Evolutionary conservation across 257 asterid species (phyloP).

Genomic region (Capsicum chinense): DNA sequence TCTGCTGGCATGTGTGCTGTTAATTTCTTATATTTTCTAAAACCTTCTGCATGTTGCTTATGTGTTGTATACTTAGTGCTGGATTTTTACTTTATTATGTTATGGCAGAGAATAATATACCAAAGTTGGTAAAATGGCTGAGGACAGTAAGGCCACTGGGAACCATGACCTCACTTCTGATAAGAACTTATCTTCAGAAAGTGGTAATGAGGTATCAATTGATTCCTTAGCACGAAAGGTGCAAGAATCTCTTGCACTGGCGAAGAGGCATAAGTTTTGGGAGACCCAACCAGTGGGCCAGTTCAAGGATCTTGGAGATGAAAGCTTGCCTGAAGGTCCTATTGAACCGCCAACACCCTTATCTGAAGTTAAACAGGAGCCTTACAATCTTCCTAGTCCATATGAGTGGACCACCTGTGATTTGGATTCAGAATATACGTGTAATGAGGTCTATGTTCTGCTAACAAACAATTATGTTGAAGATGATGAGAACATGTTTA

Average conservation of each 20-base stretch:
- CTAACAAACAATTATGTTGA: constrained; percentile 41
- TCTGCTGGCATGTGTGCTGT: background rate
- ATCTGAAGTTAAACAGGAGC: constrained; percentile 42
- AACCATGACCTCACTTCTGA: constrained; percentile 26
- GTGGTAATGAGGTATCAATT: constrained; percentile 34
- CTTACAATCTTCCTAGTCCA: constrained; percentile 40
- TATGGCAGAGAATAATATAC: constrained; percentile 26
- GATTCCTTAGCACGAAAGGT: constrained; percentile 36
- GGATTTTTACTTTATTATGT: background rate
- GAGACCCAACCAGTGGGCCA: constrained; percentile 48
- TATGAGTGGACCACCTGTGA: constrained; percentile 48
- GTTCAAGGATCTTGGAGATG: constrained; percentile 42
- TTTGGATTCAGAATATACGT: constrained; percentile 39
- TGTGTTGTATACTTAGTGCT: background rate
- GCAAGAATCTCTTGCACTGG: constrained; percentile 41
- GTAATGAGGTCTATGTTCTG: constrained; percentile 40
- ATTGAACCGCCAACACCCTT: constrained; percentile 41
- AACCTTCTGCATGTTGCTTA: background rate
- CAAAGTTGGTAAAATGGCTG: constrained; percentile 31
- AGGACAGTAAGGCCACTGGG: constrained; percentile 28
- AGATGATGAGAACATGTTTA: constrained; percentile 48
- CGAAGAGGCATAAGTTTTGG: constrained; percentile 44
- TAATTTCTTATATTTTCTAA: background rate
- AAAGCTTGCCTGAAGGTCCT: constrained; percentile 43
- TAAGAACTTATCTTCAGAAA: constrained; percentile 31